Percentiles rank a stretch among this genome's conserved stretches.
Evolutionary conservation across 2,329 filamentous ascomycete genomes (phyloP).

Genomic region (Colletotrichum filicis): DNA sequence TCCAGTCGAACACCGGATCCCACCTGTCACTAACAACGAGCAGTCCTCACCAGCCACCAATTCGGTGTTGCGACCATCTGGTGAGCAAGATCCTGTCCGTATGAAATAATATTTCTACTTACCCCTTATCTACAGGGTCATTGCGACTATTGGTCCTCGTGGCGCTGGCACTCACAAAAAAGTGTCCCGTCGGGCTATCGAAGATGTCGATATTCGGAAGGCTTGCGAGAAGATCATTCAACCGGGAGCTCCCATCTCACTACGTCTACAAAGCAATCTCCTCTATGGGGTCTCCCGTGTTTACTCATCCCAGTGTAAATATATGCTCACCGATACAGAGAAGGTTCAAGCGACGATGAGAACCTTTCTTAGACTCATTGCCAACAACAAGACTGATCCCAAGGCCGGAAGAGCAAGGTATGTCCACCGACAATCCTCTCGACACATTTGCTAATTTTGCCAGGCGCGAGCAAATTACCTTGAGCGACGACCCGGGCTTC

Average conservation of each 20-base stretch:
- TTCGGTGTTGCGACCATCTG: slow-evolving; percentile 96
- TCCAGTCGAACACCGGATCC: not conserved
- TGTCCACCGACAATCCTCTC: slow-evolving; percentile 42
- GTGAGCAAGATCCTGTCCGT: slow-evolving; percentile 59
- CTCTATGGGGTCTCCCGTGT: slow-evolving; percentile 88
- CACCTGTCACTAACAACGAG: slow-evolving; percentile 38
- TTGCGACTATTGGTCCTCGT: slow-evolving; percentile 82
- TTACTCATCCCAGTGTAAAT: slow-evolving; percentile 87
- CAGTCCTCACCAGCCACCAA: slow-evolving; percentile 84
- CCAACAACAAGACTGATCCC: slow-evolving; percentile 72
- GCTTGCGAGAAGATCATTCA: slow-evolving; percentile 90
- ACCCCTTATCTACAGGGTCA: slow-evolving; percentile 71
- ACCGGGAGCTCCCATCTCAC: slow-evolving; percentile 83
- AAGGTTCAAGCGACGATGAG: slow-evolving; percentile 79
- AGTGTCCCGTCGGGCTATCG: slow-evolving; percentile 86
- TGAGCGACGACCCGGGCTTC: slow-evolving; percentile 87
- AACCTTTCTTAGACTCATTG: slow-evolving; percentile 69
- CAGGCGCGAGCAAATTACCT: slow-evolving; percentile 81
- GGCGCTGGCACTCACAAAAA: slow-evolving; percentile 78
- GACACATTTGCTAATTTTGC: slow-evolving; percentile 71
- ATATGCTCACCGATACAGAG: slow-evolving; percentile 84
- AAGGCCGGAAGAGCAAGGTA: slow-evolving; percentile 79
- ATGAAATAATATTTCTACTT: not conserved
- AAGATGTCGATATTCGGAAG: slow-evolving; percentile 86
- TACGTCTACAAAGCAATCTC: slow-evolving; percentile 89